Percentiles rank a stretch among this genome's conserved stretches.
Evolutionary conservation across 1,284 basidiomycete species (phyloP).

Genomic region (Fomitiporia mediterranea): DNA sequence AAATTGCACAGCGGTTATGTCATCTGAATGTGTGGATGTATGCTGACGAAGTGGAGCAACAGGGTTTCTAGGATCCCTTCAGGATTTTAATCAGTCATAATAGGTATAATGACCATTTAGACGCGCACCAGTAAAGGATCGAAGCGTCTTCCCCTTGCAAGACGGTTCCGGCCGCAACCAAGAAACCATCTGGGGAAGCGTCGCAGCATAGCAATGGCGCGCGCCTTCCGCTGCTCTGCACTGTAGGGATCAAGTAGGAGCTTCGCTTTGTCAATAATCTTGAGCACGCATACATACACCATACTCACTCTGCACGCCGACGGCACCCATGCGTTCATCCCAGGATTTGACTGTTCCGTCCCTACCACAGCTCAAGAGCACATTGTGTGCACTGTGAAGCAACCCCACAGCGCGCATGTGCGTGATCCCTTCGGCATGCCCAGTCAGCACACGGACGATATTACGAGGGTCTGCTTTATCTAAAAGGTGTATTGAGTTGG

Average conservation of each 20-base stretch:
- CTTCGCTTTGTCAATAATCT: conserved; percentile 40
- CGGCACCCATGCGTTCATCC: conserved; percentile 57
- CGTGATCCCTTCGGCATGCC: conserved; percentile 51
- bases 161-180: conserved; percentile 68
- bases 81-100: conserved; percentile 6
- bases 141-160: conserved; percentile 64
- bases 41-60: conserved; percentile 46
- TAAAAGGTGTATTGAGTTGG: conserved; percentile 56
- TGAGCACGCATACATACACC: conserved; percentile 14
- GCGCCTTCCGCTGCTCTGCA: conserved; percentile 43
- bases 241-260: conserved; percentile 29
- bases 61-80: conserved; percentile 57
- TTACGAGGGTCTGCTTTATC: conserved; percentile 48
- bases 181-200: conserved; percentile 57
- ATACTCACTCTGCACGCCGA: conserved; percentile 55
- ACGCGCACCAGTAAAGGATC: conserved; percentile 64
- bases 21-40: conserved; percentile 72
- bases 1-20: conserved; percentile 67
- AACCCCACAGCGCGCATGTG: conserved; percentile 39
- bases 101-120: not conserved
- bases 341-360: conserved; percentile 64
- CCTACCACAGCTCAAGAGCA: conserved; percentile 56
- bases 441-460: conserved; percentile 41
- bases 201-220: conserved; percentile 60
- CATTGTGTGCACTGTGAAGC: conserved; percentile 31